These are phyloP conservation scores for Aspergillus viridinutans DNA, from an alignment of 2,329 filamentous ascomycete species.

Conservation along the genomic window DNA sequence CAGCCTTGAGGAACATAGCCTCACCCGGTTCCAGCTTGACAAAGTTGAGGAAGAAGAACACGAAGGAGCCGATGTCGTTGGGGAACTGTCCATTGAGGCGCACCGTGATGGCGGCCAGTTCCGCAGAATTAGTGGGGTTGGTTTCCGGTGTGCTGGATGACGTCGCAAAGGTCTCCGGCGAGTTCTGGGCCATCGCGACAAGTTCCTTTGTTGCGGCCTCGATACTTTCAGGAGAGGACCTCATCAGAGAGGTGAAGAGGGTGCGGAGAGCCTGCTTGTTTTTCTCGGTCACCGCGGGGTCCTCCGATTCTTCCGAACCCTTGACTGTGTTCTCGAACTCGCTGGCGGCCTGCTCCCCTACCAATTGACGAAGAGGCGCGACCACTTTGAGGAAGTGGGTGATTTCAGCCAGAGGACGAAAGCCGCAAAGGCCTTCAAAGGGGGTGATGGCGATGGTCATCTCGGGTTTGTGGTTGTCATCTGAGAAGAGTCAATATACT, in stretches of 20 bases:
- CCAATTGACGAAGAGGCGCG: conserved; percentile 59
- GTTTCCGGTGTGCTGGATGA: conserved; percentile 29
- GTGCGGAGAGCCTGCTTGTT: conserved; percentile 77
- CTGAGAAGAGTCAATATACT: conserved; percentile 36
- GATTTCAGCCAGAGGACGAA: conserved; percentile 83
- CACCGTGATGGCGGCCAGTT: conserved; percentile 70
- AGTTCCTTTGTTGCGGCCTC: conserved; percentile 64
- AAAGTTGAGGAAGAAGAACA: conserved; percentile 96
- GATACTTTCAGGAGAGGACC: conserved; percentile 63
- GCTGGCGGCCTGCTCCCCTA: conserved; percentile 52
- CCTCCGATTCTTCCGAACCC: conserved; percentile 51
- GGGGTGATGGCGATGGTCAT: conserved; percentile 98
- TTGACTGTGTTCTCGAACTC: conserved; percentile 55
- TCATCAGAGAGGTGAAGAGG: conserved; percentile 77
- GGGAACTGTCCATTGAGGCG: conserved; percentile 82
- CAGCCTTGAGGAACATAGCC: conserved; percentile 91
- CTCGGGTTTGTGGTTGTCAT: conserved; percentile 99
- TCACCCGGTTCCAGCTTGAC: conserved; percentile 84
- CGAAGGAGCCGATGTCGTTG: conserved; percentile 85
- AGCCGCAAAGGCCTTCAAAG: conserved; percentile 94
- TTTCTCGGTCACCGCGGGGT: conserved; percentile 43
- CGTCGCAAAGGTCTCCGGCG: conserved; percentile 69
- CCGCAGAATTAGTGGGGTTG: conserved; percentile 43
- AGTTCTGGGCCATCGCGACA: conserved; percentile 64
- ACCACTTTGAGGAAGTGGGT: conserved; percentile 72